Conservation (phyloP, 176 grass and related monocot genomes). For the Thalia dealbata region DNA sequence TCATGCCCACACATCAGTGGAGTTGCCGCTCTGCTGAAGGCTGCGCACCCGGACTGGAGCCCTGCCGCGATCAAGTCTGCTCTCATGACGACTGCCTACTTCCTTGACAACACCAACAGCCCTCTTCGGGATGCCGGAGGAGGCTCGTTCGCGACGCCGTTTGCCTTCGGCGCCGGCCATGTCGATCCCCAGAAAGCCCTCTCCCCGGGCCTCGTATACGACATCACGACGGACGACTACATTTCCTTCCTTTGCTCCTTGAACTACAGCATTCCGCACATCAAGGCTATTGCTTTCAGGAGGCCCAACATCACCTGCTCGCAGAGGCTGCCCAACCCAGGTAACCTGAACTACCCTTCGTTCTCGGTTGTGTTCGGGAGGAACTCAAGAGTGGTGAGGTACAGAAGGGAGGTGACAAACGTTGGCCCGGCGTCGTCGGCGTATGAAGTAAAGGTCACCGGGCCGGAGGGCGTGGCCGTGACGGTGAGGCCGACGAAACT, state of each 20-base stretch:
- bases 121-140: slow-evolving; percentile 61
- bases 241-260: slow-evolving; percentile 78
- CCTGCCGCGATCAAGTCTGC: slow-evolving; percentile 89
- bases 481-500: slow-evolving; percentile 47
- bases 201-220: slow-evolving; percentile 73
- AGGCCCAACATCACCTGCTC: slow-evolving; percentile 56
- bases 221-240: slow-evolving; percentile 65
- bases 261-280: slow-evolving; percentile 48
- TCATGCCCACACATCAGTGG: slow-evolving; percentile 98
- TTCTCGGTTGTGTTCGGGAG: slow-evolving; percentile 63
- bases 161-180: slow-evolving; percentile 69
- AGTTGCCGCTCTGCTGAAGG: slow-evolving; percentile 73
- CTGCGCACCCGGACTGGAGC: slow-evolving; percentile 73
- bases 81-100: slow-evolving; percentile 81
- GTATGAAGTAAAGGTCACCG: slow-evolving; percentile 54
- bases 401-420: slow-evolving; percentile 71
- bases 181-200: slow-evolving; percentile 82
- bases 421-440: slow-evolving; percentile 40
- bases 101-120: slow-evolving; percentile 60
- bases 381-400: slow-evolving; percentile 29
- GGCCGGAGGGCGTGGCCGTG: slow-evolving; percentile 38
- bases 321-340: slow-evolving; percentile 34
- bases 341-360: slow-evolving; percentile 89
- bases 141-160: slow-evolving; percentile 49
- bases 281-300: slow-evolving; percentile 56